Conservation (phyloP, 352 stramenopile species). For the Peronospora destructor region DNA sequence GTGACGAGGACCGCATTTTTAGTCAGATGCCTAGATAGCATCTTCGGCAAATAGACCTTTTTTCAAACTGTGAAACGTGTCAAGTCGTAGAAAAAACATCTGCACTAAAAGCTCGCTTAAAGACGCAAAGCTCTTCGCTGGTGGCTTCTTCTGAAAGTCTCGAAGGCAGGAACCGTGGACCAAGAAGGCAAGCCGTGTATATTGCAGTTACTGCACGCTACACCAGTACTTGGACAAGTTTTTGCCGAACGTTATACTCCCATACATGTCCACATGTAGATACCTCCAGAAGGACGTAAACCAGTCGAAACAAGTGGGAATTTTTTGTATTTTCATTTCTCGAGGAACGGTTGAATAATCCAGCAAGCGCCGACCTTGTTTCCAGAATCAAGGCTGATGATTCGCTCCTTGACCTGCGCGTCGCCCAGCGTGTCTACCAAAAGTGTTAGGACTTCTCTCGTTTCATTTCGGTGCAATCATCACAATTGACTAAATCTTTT, state of each 20-base stretch:
- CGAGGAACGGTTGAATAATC: slow-evolving; percentile 56
- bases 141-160: slow-evolving; percentile 53
- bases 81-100: slow-evolving; percentile 38
- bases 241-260: slow-evolving; percentile 37
- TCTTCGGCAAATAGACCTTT: slow-evolving; percentile 65
- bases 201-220: slow-evolving; percentile 53
- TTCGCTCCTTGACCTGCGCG: slow-evolving; percentile 32
- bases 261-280: slow-evolving; percentile 58
- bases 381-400: slow-evolving; percentile 47
- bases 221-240: slow-evolving; percentile 57
- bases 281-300: slow-evolving; percentile 64
- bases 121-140: slow-evolving; percentile 48
- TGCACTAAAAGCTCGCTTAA: slow-evolving; percentile 41
- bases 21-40: slow-evolving; percentile 62
- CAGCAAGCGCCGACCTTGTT: slow-evolving; percentile 41
- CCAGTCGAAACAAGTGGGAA: slow-evolving; percentile 51
- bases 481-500: slow-evolving; percentile 44
- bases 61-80: slow-evolving; percentile 66
- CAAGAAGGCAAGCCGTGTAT: too few relatives aligned
- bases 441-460: slow-evolving; percentile 25
- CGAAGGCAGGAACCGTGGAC: slow-evolving; percentile 57
- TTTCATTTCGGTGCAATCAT: neutral
- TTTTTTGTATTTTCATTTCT: slow-evolving; percentile 58
- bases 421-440: slow-evolving; percentile 34
- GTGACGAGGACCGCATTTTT: slow-evolving; percentile 62